Conservation (phyloP, 176 grass and related monocot genomes). For the Alloteropsis semialata region DNA sequence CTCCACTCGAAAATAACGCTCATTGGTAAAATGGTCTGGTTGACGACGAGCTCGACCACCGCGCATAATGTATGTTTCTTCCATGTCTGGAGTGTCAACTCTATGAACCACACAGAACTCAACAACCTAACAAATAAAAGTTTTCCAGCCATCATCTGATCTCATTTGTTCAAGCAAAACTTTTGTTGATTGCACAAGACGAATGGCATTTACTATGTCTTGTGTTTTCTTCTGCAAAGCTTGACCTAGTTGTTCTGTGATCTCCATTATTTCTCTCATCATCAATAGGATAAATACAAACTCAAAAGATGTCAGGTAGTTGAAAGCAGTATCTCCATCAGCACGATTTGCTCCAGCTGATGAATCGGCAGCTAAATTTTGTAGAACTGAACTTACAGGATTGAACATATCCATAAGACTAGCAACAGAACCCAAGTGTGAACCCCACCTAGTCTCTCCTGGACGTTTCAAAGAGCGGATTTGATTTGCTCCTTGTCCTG, state of each 20-base stretch:
- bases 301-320: constrained; percentile 15
- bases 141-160: not conserved
- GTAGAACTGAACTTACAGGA: not conserved
- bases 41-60: too few relatives aligned
- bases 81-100: not conserved
- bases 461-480: not conserved
- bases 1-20: too few relatives aligned
- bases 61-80: not conserved
- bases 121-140: not conserved
- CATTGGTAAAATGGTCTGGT: too few relatives aligned
- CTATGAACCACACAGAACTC: not conserved
- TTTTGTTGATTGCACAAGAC: not conserved
- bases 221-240: not conserved
- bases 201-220: not conserved
- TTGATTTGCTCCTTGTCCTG: not conserved
- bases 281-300: constrained; percentile 11
- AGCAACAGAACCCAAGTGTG: not conserved
- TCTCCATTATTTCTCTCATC: not conserved
- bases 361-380: not conserved
- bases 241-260: not conserved
- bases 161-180: not conserved
- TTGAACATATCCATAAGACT: not conserved
- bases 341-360: not conserved
- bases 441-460: not conserved
- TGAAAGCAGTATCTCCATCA: not conserved